A percentile compares a stretch with the other conserved stretches of the same genome.
phyloP scores from a whole-genome alignment of 2,329 filamentous ascomycete species.

The Xylaria polymorpha region DNA sequence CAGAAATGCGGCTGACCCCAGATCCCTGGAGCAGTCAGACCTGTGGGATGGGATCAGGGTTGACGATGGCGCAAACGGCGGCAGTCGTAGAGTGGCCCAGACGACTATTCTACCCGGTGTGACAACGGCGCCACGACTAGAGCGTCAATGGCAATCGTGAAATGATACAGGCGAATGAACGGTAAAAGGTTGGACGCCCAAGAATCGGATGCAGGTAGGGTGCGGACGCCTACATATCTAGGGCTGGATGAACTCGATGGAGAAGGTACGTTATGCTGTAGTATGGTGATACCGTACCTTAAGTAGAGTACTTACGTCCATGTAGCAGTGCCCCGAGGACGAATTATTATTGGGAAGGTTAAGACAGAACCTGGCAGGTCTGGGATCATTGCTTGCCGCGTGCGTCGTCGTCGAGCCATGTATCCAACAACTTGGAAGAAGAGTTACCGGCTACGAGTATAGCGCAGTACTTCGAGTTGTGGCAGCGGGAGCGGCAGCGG shows the following conservation, averaged over 20 bases:
- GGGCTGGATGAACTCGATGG: slow-evolving; percentile 30
- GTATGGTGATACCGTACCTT: slow-evolving; percentile 12
- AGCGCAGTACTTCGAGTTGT: slow-evolving; percentile 20
- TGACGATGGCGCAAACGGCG: slow-evolving; percentile 29
- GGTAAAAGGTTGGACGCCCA: slow-evolving; percentile 30
- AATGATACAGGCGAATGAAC: slow-evolving; percentile 30
- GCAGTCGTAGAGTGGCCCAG: slow-evolving; percentile 8
- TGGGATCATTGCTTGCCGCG: slow-evolving; percentile 30
- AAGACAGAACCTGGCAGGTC: slow-evolving; percentile 1
- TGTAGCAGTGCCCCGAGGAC: neutral
- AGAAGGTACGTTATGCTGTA: slow-evolving; percentile 16
- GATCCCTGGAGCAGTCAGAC: slow-evolving; percentile 32
- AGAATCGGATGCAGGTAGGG: slow-evolving; percentile 30
- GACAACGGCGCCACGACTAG: slow-evolving; percentile 25
- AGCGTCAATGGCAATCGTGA: slow-evolving; percentile 25
- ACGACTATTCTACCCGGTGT: slow-evolving; percentile 28
- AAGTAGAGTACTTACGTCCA: neutral
- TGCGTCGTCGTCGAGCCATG: slow-evolving; percentile 26
- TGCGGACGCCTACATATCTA: slow-evolving; percentile 37
- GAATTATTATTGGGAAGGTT: slow-evolving; percentile 19
- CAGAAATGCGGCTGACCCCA: slow-evolving; percentile 42
- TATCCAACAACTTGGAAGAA: slow-evolving; percentile 8
- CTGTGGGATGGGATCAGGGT: slow-evolving; percentile 19
- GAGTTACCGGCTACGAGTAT: slow-evolving; percentile 33
- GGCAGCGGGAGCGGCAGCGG: too few relatives aligned